Base-by-base conservation (phyloP, 306 rosid species). In the Inga oerstediana region DNA sequence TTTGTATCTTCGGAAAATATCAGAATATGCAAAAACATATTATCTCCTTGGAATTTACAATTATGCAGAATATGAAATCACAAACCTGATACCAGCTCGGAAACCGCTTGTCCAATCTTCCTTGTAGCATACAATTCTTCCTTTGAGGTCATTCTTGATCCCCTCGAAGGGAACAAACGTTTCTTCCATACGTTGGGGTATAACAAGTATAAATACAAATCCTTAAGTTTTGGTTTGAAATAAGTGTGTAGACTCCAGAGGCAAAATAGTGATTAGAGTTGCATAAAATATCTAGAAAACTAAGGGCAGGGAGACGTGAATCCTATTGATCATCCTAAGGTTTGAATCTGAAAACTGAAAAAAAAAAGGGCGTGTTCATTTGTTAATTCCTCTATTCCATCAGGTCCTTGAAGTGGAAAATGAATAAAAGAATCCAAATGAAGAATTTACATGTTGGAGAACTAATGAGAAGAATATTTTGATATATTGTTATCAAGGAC, bases 131-230 rank as follows among this genome's bases (percentile, higher is more conserved):
- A 89, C 58, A 80, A 92, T 80, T 85, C 98, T 90, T 84, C 90
- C 94, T 86, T 87, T 89, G 82, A 93, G 86, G 70, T 93, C 98
- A 79, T 92, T 90, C 87, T 87, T 92, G 76, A 93, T 93, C 81
- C 97, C 98, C 0, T 92, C 92, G 44, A 93, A 85, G 72, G 98
- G 98, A 86, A 92, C 96, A 89, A 92, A 93, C n/a, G 94, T 93
- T 91, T 93, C 98, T 82, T 93, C 98, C 98, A 93, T 93, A 80
- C 45, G 73, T 46, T 76, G 82, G 20, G 77, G 70, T 79, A 77
- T 78, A 73, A 78, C 48, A 83, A 75, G 82, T 65, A 54, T 59
- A 35, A n/a, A 13, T 52, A 74, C 59, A 77, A 43, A 75, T 79
- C 67, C 43, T 51, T 48, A 37, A 52, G 70, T 52, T 79, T 88